phyloP scores from a whole-genome alignment of 2,329 filamentous ascomycete genomes.

The Colletotrichum lupini region DNA sequence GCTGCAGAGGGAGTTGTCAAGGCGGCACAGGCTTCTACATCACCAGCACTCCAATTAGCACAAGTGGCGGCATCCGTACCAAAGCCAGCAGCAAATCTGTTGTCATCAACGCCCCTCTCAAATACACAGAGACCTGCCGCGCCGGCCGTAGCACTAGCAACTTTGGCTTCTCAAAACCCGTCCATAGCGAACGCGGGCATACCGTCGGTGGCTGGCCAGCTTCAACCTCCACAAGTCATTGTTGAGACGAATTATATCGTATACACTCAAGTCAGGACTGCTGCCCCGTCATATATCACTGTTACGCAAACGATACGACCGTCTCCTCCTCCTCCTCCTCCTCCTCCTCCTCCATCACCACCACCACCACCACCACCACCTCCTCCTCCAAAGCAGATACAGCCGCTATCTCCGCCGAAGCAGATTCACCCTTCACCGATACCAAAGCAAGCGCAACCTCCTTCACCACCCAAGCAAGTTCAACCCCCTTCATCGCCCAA shows the following conservation, averaged over 20 bases:
- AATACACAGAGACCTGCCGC: neutral
- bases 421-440: neutral
- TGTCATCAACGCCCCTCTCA: neutral
- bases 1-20: neutral
- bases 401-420: too few relatives aligned
- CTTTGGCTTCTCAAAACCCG: neutral
- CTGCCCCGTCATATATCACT: constrained; percentile 4
- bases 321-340: neutral
- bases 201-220: neutral
- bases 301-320: constrained; percentile 16
- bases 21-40: neutral
- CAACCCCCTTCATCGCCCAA: neutral
- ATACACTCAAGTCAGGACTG: constrained; percentile 5
- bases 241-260: constrained; percentile 22
- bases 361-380: neutral
- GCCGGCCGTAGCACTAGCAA: neutral
- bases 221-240: constrained; percentile 14
- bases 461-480: neutral
- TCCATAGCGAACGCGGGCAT: neutral
- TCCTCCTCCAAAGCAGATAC: neutral
- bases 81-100: neutral
- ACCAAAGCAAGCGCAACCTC: neutral
- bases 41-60: neutral
- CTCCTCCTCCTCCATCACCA: neutral
- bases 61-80: neutral